Percentiles rank a stretch among this genome's conserved stretches.
These are phyloP conservation scores for Leishmania braziliensis DNA, from an alignment of 208 protist genomes.

Conservation along the genomic window DNA sequence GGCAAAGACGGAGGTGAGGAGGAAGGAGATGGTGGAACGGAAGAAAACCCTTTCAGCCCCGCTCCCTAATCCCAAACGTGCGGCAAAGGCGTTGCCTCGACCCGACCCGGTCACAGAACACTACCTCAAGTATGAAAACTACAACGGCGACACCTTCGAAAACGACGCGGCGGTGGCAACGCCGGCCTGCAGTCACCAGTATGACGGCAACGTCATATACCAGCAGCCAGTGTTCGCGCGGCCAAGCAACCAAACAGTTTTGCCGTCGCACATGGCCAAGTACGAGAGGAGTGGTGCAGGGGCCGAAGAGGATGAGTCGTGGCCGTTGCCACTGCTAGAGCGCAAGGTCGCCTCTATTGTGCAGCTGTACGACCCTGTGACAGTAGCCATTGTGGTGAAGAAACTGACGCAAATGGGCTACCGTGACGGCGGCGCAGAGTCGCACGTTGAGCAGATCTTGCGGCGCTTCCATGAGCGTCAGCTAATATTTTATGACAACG, in stretches of 20 bases:
- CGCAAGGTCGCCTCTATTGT: conserved; percentile 74
- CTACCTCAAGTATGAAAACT: conserved; percentile 28
- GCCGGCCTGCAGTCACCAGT: not conserved
- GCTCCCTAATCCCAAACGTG: not conserved
- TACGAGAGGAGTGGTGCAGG: conserved; percentile 2
- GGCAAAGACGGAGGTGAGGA: not conserved
- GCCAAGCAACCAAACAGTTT: not conserved
- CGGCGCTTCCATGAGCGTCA: conserved; percentile 75
- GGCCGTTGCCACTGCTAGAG: conserved; percentile 46
- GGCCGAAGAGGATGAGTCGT: conserved; percentile 11
- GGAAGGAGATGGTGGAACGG: not conserved
- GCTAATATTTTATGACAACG: conserved; percentile 82
- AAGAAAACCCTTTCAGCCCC: not conserved
- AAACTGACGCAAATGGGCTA: conserved; percentile 80
- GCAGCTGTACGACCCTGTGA: conserved; percentile 82
- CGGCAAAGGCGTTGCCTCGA: not conserved
- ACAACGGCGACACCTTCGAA: conserved; percentile 12
- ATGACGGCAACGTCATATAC: conserved; percentile 20
- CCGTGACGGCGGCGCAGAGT: conserved; percentile 30
- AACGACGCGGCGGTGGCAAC: not conserved
- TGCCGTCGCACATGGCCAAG: conserved; percentile 19
- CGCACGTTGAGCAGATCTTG: conserved; percentile 59
- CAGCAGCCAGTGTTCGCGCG: conserved; percentile 11
- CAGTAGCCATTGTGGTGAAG: conserved; percentile 73
- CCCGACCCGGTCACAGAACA: conserved; percentile 5